phyloP scores from a whole-genome alignment of 2,329 filamentous ascomycete genomes.

The Nannizziopsis arthrosporioides region DNA sequence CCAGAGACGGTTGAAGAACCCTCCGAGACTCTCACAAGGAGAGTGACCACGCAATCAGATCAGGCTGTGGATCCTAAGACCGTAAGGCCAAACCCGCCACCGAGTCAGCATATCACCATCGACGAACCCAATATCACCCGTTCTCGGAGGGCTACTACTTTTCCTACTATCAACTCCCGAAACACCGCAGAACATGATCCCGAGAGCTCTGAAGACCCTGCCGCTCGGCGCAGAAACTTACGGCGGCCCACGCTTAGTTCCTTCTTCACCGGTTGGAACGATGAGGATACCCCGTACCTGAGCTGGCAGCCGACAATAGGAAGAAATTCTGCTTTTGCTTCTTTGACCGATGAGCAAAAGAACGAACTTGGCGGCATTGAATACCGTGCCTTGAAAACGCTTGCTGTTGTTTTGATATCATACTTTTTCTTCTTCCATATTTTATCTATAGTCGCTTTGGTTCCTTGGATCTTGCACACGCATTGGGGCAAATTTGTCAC shows the following conservation, averaged over 20 bases:
- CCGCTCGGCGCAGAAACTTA: conserved; percentile 14
- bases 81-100: conserved; percentile 20
- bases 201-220: conserved; percentile 19
- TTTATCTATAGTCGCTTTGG: conserved; percentile 58
- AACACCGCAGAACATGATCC: conserved; percentile 24
- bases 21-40: conserved; percentile 20
- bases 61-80: conserved; percentile 14
- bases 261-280: conserved; percentile 27
- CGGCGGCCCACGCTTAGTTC: conserved; percentile 24
- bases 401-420: conserved; percentile 61
- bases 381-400: conserved; percentile 78
- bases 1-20: conserved; percentile 45
- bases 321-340: conserved; percentile 84
- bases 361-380: conserved; percentile 95
- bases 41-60: conserved; percentile 20
- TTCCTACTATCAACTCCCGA: conserved; percentile 31
- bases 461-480: conserved; percentile 67
- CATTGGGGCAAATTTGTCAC: conserved; percentile 57
- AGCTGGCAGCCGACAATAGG: conserved; percentile 89
- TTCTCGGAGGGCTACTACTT: conserved; percentile 26
- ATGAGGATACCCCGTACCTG: conserved; percentile 64
- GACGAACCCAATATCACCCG: conserved; percentile 34
- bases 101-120: conserved; percentile 36
- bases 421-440: conserved; percentile 81
- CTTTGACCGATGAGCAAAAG: conserved; percentile 76